Percentiles rank a stretch among this genome's conserved stretches.
Evolutionary conservation across 2,329 filamentous ascomycete genomes (phyloP).

Genomic region (Seiridium unicorne): DNA sequence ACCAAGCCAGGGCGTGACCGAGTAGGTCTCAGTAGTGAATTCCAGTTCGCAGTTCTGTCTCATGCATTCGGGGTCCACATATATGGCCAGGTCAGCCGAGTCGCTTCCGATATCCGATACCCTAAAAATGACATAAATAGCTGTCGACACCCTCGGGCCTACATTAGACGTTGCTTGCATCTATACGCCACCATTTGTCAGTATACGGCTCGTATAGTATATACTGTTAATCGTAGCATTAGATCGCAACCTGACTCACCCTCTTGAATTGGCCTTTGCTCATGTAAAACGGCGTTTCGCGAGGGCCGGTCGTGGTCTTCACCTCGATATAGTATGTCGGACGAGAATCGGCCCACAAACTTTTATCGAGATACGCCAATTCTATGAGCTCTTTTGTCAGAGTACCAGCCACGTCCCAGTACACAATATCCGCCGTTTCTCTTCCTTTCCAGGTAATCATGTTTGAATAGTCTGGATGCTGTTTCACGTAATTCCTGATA

Average conservation of each 20-base stretch:
- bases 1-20: slow-evolving; percentile 4
- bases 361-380: slow-evolving; percentile 28
- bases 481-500: slow-evolving; percentile 38
- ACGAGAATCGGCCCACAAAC: slow-evolving; percentile 21
- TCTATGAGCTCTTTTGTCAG: slow-evolving; percentile 34
- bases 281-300: slow-evolving; percentile 43
- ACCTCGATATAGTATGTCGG: slow-evolving; percentile 50
- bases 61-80: slow-evolving; percentile 34
- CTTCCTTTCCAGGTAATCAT: slow-evolving; percentile 36
- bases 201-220: neutral
- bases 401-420: slow-evolving; percentile 31
- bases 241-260: slow-evolving; percentile 25
- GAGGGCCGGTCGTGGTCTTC: slow-evolving; percentile 41
- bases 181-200: slow-evolving; percentile 8
- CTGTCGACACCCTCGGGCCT: neutral
- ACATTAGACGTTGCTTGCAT: slow-evolving; percentile 17
- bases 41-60: slow-evolving; percentile 18
- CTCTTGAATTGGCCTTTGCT: slow-evolving; percentile 41
- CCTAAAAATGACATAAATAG: slow-evolving; percentile 39
- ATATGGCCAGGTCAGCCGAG: slow-evolving; percentile 31
- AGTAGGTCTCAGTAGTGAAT: slow-evolving; percentile 20
- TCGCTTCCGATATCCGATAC: slow-evolving; percentile 34
- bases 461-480: slow-evolving; percentile 37
- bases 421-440: slow-evolving; percentile 48
- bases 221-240: neutral